A percentile compares a stretch with the other conserved stretches of the same genome.
These are phyloP conservation scores for Kluyveromyces starmeri DNA, from an alignment of 805 yeast species.

Conservation along the genomic window DNA sequence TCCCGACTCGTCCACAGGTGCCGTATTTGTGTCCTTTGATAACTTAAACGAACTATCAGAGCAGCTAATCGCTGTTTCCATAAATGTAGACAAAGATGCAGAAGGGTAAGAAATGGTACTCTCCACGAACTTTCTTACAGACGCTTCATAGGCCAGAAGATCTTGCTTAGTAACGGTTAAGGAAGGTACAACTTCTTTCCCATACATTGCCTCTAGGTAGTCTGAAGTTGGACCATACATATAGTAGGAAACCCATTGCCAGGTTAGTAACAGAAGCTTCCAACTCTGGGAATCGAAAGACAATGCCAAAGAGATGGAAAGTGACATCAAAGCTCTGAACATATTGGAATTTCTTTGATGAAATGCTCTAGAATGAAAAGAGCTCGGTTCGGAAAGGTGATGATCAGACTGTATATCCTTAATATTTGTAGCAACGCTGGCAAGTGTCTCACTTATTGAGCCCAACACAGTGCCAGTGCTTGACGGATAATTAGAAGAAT, in stretches of 20 bases:
- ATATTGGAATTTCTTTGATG: slow-evolving; percentile 66
- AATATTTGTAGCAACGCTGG: slow-evolving; percentile 9
- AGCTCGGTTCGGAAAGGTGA: not conserved
- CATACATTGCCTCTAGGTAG: slow-evolving; percentile 26
- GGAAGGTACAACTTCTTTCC: slow-evolving; percentile 35
- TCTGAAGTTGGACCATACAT: slow-evolving; percentile 50
- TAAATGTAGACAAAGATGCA: slow-evolving; percentile 40
- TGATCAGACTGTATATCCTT: not conserved
- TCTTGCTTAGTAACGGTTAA: slow-evolving; percentile 40
- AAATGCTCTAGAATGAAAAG: slow-evolving; percentile 35
- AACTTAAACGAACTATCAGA: slow-evolving; percentile 24
- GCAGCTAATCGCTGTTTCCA: slow-evolving; percentile 38
- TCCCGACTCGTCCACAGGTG: slow-evolving; percentile 17
- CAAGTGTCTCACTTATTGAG: slow-evolving; percentile 18
- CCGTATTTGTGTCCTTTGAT: slow-evolving; percentile 2
- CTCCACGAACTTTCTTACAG: slow-evolving; percentile 54
- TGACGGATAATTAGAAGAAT: slow-evolving; percentile 37
- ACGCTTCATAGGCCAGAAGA: slow-evolving; percentile 41
- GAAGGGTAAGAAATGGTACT: slow-evolving; percentile 49
- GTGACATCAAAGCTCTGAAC: slow-evolving; percentile 65
- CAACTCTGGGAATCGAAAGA: slow-evolving; percentile 53
- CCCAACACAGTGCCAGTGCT: slow-evolving; percentile 10
- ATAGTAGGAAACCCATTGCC: slow-evolving; percentile 73
- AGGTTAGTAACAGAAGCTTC: slow-evolving; percentile 49
- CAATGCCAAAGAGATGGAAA: slow-evolving; percentile 78